Evolutionary conservation across 805 yeast species (phyloP).

Genomic region (Pichia sporocuriosa): DNA sequence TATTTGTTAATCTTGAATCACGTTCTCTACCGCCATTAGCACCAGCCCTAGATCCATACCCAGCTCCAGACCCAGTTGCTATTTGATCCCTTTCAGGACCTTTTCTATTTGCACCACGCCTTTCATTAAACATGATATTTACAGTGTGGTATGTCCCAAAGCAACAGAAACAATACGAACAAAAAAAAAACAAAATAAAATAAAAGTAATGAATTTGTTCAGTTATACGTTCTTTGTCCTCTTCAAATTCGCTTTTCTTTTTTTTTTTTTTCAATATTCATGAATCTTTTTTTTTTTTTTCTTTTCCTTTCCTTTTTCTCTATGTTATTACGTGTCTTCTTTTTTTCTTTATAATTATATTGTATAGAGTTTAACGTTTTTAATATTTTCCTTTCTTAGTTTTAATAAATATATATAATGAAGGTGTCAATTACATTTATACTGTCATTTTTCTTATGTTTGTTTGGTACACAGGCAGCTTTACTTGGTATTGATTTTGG

Average conservation of each 20-base stretch:
- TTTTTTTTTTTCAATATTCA: background rate
- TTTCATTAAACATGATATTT: slow-evolving; percentile 16
- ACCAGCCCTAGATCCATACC: background rate
- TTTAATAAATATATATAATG: slow-evolving; percentile 1
- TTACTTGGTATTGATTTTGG: slow-evolving; percentile 88
- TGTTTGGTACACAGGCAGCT: slow-evolving; percentile 37
- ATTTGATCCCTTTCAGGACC: slow-evolving; percentile 1
- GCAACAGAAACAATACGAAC: background rate
- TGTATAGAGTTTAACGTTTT: background rate
- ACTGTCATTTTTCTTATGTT: background rate
- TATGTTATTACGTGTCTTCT: background rate
- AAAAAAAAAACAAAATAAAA: too few species aligned
- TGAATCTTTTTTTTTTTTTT: background rate
- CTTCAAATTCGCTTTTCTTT: background rate
- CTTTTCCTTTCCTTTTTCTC: background rate
- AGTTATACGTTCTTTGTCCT: too few species aligned
- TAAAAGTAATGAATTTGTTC: too few species aligned
- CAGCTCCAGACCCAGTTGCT: background rate
- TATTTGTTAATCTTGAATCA: background rate
- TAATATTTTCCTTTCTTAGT: background rate
- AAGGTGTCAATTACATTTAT: background rate
- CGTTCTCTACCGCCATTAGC: slow-evolving; percentile 1
- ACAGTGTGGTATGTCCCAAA: too few species aligned
- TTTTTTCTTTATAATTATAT: background rate
- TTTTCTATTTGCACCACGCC: slow-evolving; percentile 21